Conservation (phyloP, 306 rosid genomes). For the Cicer bijugum region DNA sequence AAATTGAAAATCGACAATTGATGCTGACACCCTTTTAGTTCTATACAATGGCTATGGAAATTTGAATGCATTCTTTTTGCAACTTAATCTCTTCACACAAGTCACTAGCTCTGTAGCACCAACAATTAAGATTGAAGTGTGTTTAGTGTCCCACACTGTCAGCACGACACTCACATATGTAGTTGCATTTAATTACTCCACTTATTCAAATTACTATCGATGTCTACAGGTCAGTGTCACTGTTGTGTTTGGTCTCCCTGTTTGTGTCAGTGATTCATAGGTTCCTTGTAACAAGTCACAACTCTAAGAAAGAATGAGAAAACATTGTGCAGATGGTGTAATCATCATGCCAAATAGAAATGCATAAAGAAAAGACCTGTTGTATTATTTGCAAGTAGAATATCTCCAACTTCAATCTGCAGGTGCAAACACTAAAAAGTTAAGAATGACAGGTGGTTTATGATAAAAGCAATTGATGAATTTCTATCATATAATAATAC, state of each 20-base stretch:
- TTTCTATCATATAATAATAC: slow-evolving; percentile 41
- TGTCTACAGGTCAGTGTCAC: too few species aligned
- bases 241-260: too few species aligned
- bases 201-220: too few species aligned
- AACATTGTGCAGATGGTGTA: slow-evolving; percentile 1
- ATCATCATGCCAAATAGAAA: slow-evolving; percentile 28
- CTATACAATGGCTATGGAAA: slow-evolving; percentile 17
- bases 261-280: too few species aligned
- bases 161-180: too few species aligned
- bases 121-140: too few species aligned
- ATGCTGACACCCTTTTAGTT: slow-evolving; percentile 18
- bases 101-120: too few species aligned
- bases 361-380: slow-evolving; percentile 60
- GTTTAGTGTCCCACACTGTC: too few species aligned
- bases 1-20: not conserved
- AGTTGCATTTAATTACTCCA: too few species aligned
- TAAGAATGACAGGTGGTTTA: slow-evolving; percentile 24
- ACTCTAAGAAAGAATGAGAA: not conserved
- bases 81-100: too few species aligned
- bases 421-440: slow-evolving; percentile 37
- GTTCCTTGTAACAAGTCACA: not conserved
- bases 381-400: slow-evolving; percentile 59
- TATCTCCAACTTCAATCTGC: slow-evolving; percentile 73
- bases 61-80: not conserved
- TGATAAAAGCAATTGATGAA: slow-evolving; percentile 39